Percentiles rank a stretch among this genome's conserved stretches.
Evolutionary conservation across 371 early-diverging fungal species (phyloP).

Genomic region (Massospora cicadina): DNA sequence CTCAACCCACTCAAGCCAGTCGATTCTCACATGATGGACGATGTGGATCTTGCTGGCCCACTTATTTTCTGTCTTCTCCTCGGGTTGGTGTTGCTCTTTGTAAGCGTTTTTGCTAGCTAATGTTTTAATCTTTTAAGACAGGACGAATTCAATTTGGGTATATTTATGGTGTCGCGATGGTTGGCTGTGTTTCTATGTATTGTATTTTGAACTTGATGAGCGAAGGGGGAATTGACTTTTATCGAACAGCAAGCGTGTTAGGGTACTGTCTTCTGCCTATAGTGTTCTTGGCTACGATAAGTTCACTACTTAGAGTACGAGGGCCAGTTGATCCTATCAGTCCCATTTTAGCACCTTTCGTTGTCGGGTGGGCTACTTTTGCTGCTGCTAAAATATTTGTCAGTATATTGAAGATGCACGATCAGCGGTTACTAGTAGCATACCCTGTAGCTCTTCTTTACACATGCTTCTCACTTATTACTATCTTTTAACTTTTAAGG

Average conservation of each 20-base stretch:
- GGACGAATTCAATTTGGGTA: slow-evolving; percentile 93
- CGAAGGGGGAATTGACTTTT: slow-evolving; percentile 66
- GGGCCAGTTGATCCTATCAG: slow-evolving; percentile 12
- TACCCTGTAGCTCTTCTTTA: slow-evolving; percentile 92
- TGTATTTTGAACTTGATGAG: slow-evolving; percentile 86
- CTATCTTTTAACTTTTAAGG: slow-evolving; percentile 46
- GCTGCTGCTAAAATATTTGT: slow-evolving; percentile 91
- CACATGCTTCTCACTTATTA: slow-evolving; percentile 84
- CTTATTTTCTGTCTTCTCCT: slow-evolving; percentile 73
- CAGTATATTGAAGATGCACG: slow-evolving; percentile 73
- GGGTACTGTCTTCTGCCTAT: slow-evolving; percentile 94
- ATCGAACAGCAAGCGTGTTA: slow-evolving; percentile 81
- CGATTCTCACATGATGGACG: slow-evolving; percentile 82
- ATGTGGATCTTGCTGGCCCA: slow-evolving; percentile 90
- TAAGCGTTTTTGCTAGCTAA: slow-evolving; percentile 16
- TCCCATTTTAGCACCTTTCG: slow-evolving; percentile 30
- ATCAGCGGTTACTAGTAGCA: slow-evolving; percentile 86
- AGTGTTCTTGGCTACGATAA: slow-evolving; percentile 61
- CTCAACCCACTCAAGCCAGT: slow-evolving; percentile 75
- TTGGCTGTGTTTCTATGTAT: slow-evolving; percentile 78
- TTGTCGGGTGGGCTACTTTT: slow-evolving; percentile 86
- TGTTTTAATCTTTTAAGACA: slow-evolving; percentile 23
- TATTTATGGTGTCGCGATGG: slow-evolving; percentile 84
- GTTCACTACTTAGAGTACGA: slow-evolving; percentile 25
- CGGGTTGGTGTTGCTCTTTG: slow-evolving; percentile 73